A percentile compares a stretch with the other conserved stretches of the same genome.
These are phyloP conservation scores for Geosiphon pyriformis DNA, from an alignment of 192 early-diverging fungal species.

Conservation along the genomic window DNA sequence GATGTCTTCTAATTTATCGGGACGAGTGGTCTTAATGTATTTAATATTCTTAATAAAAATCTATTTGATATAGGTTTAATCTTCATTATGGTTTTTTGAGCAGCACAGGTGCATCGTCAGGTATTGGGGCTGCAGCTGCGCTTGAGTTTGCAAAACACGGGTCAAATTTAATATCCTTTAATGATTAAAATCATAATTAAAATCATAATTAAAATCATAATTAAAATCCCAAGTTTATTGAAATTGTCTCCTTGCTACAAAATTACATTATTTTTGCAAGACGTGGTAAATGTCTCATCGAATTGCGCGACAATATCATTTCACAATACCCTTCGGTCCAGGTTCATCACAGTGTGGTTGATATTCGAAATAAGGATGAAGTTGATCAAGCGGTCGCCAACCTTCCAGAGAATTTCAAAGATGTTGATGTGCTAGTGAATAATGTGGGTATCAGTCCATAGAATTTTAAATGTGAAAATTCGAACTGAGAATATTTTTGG, in stretches of 20 bases:
- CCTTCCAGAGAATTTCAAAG: conserved; percentile 51
- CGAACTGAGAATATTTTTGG: too few species aligned
- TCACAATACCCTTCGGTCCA: conserved; percentile 35
- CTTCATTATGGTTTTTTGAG: too few species aligned
- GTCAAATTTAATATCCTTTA: conserved; percentile 41
- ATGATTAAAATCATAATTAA: too few species aligned
- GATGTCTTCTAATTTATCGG: conserved; percentile 1
- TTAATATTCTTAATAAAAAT: too few species aligned
- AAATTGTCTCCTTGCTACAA: too few species aligned
- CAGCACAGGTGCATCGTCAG: conserved; percentile 54
- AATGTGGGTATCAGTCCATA: conserved; percentile 57
- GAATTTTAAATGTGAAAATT: neutral
- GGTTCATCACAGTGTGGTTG: conserved; percentile 53
- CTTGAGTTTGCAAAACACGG: conserved; percentile 55
- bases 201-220: too few species aligned
- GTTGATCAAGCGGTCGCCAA: conserved; percentile 38
- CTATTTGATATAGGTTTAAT: too few species aligned
- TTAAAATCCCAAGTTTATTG: too few species aligned
- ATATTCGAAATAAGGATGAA: conserved; percentile 53
- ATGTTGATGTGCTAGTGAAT: conserved; percentile 82
- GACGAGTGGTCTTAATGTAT: conserved; percentile 1
- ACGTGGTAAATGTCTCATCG: conserved; percentile 51
- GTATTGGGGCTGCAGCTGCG: conserved; percentile 60
- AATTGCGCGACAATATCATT: conserved; percentile 42
- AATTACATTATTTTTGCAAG: conserved; percentile 54